These are phyloP conservation scores for Rheum nobile DNA, from an alignment of 148 eudicot genomes.

Conservation along the genomic window DNA sequence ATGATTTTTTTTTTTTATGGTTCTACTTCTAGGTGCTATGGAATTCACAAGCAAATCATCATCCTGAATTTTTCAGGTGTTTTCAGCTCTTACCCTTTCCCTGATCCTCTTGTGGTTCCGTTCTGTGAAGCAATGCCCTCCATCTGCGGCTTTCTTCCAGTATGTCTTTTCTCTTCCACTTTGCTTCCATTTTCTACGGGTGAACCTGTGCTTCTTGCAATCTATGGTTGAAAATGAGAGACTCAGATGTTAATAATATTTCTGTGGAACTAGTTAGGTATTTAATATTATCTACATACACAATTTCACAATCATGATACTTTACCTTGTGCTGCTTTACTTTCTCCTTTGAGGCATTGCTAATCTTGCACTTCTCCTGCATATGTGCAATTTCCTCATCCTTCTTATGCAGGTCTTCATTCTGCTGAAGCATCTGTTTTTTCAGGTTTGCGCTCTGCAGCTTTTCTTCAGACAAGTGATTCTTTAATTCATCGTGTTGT, in stretches of 20 bases:
- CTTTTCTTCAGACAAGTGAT: slow-evolving; percentile 31
- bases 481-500: slow-evolving; percentile 41
- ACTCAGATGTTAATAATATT: not conserved
- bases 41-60: not conserved
- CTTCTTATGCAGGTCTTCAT: slow-evolving; percentile 37
- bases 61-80: not conserved
- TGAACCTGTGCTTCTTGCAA: slow-evolving; percentile 22
- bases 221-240: slow-evolving; percentile 18
- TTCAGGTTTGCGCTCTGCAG: slow-evolving; percentile 49
- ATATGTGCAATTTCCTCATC: slow-evolving; percentile 27
- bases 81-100: slow-evolving; percentile 26
- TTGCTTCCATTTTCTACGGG: slow-evolving; percentile 26
- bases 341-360: slow-evolving; percentile 22
- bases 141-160: slow-evolving; percentile 19
- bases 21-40: not conserved
- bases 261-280: not conserved
- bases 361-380: slow-evolving; percentile 28
- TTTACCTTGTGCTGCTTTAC: slow-evolving; percentile 35
- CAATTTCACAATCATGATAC: not conserved
- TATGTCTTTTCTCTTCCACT: slow-evolving; percentile 23
- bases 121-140: slow-evolving; percentile 19
- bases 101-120: slow-evolving; percentile 21
- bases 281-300: too few relatives aligned
- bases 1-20: not conserved
- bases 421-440: slow-evolving; percentile 40